Evolutionary conservation across 2,329 filamentous ascomycete genomes (phyloP), one percentile per base, ranked within the genome.

Genomic region (Fusarium buharicum): DNA sequence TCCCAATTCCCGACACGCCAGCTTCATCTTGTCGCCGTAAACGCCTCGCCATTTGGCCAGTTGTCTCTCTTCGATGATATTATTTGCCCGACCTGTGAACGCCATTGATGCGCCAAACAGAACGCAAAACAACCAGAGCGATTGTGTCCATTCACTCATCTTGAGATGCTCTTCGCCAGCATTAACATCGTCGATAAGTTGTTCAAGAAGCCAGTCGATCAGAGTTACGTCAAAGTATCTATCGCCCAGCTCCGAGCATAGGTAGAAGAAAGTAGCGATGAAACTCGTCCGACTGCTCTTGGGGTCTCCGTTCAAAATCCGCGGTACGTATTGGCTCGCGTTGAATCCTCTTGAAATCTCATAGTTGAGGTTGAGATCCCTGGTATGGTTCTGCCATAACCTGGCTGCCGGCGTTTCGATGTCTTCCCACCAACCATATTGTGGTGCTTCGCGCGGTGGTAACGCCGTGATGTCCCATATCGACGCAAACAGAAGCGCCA

Each of bases 251-350:
- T 80, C 78, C 41, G 79, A 75, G 70, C 78, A 77, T 37, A 81
- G 74, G 66, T 81, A 81, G 68, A 81, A 78, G 67, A 80, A 80
- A 30, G 78, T 80, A 36, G 78, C 77, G 50, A 81, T 78, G 68
- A 80, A 81, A 50, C 77, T 78, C 33, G 76, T 78, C 41, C 79
- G 74, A 60, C 78, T 81, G 50, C 74, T 76, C 46, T 70, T 74
- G 16, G 73, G 70, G 55, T 76, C 74, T 18, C 71, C 68, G 36
- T 76, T 75, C 24, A 76, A 57, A 44, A 76, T 75, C 18, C 68
- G 68, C 18, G 74, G 72, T 51, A 73, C 68, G 59, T 75, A 74
- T 43, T 72, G 73, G 31, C 67, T 64, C 20, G 73, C 65, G 31
- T 68, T 73, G 47, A 75, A 75, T 6, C 63, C 72, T 54, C 74